phyloP scores from a whole-genome alignment of 768 basidiomycete species.

The Epithele typhae region DNA sequence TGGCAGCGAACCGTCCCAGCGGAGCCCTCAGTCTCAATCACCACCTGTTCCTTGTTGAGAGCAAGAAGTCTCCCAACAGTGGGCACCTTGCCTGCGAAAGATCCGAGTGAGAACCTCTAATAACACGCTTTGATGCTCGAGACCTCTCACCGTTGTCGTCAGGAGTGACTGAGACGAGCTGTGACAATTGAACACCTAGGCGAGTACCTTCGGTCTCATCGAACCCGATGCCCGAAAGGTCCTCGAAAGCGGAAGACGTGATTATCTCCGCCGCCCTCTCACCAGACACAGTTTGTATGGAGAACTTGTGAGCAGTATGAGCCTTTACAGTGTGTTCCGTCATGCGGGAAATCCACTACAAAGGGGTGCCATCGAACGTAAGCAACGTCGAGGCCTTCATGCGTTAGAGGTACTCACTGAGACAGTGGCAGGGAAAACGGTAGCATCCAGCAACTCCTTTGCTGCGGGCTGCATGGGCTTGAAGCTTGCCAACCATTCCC shows the following conservation, averaged over 20 bases:
- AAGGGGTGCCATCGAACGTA: neutral
- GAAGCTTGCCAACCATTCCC: slow-evolving; percentile 40
- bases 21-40: slow-evolving; percentile 40
- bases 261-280: slow-evolving; percentile 41
- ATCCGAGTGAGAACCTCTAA: neutral
- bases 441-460: slow-evolving; percentile 33
- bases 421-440: slow-evolving; percentile 36
- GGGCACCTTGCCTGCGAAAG: slow-evolving; percentile 30
- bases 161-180: slow-evolving; percentile 39
- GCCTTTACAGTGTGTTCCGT: slow-evolving; percentile 26
- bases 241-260: slow-evolving; percentile 31
- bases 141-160: slow-evolving; percentile 41
- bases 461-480: slow-evolving; percentile 19
- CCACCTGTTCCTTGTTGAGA: slow-evolving; percentile 43
- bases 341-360: slow-evolving; percentile 46
- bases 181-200: slow-evolving; percentile 35
- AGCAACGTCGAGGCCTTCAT: neutral
- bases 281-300: slow-evolving; percentile 30
- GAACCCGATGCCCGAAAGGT: slow-evolving; percentile 40
- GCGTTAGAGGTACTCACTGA: slow-evolving; percentile 28
- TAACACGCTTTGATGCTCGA: neutral
- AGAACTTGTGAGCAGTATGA: slow-evolving; percentile 25
- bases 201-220: slow-evolving; percentile 39
- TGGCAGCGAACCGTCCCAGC: slow-evolving; percentile 43
- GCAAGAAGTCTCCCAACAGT: slow-evolving; percentile 49